Conservation (phyloP, 306 rosid species). For the Dalbergia oliveri region DNA sequence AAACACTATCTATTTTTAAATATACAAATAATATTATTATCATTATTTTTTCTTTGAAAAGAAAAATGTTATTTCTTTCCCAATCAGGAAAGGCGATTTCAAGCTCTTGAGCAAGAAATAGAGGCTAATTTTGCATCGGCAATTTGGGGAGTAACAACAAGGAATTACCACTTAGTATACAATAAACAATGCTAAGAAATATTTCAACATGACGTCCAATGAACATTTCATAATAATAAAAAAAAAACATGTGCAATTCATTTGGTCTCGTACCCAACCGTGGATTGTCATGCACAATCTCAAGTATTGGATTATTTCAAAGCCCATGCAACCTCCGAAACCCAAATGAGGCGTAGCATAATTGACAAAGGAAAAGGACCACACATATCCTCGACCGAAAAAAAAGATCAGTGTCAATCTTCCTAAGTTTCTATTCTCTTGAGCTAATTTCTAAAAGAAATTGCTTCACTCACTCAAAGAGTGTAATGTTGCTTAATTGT, state of each 20-base stretch:
- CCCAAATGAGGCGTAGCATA: background rate
- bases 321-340: conserved; percentile 36
- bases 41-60: too few species aligned
- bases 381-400: background rate
- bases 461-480: conserved; percentile 47
- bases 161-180: background rate
- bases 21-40: too few species aligned
- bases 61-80: too few species aligned
- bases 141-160: background rate
- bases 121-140: background rate
- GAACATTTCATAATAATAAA: conserved; percentile 17
- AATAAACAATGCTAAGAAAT: background rate
- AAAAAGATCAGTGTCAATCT: too few species aligned
- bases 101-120: background rate
- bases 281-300: conserved; percentile 47
- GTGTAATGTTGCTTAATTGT: conserved; percentile 86
- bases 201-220: conserved; percentile 9
- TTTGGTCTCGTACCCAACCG: conserved; percentile 29
- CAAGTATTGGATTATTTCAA: conserved; percentile 55
- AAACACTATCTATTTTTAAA: too few species aligned
- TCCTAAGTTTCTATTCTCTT: background rate
- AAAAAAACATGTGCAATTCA: conserved; percentile 24
- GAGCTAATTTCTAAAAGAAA: background rate
- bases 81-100: too few species aligned
- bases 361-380: background rate